phyloP scores from a whole-genome alignment of 139 green algal species.

The Trebouxia sp. region DNA sequence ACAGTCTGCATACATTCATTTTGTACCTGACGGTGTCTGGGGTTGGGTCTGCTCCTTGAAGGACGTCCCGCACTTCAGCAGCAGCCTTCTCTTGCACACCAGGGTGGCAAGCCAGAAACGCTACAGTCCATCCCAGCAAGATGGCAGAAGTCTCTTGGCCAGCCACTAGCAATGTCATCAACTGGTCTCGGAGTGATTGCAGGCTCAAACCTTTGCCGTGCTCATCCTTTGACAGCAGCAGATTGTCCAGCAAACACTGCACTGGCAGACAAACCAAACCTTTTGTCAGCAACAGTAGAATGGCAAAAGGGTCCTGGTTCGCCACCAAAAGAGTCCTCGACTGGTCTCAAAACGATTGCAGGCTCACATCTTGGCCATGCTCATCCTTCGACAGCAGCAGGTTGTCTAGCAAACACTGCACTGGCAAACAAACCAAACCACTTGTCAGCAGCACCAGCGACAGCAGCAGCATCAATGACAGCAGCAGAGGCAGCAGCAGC shows the following conservation, averaged over 20 bases:
- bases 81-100: conserved; percentile 54
- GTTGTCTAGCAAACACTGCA: conserved; percentile 68
- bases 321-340: conserved; percentile 85
- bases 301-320: conserved; percentile 87
- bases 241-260: conserved; percentile 67
- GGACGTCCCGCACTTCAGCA: conserved; percentile 45
- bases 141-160: conserved; percentile 91
- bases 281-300: conserved; percentile 63
- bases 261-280: no score
- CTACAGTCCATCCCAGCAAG: conserved; percentile 74
- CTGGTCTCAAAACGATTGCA: conserved; percentile 77
- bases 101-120: conserved; percentile 74
- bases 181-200: conserved; percentile 74
- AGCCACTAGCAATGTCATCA: conserved; percentile 85
- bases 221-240: conserved; percentile 70
- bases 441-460: conserved; percentile 50
- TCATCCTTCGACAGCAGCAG: conserved; percentile 71
- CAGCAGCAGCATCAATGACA: no score
- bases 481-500: no score
- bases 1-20: no score
- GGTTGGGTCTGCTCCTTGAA: background rate
- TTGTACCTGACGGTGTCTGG: background rate
- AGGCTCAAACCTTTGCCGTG: conserved; percentile 66
- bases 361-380: conserved; percentile 60
- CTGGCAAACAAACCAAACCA: no score